Conservation (phyloP, 176 grass and related monocot genomes). For the Cenchrus purpureus region DNA sequence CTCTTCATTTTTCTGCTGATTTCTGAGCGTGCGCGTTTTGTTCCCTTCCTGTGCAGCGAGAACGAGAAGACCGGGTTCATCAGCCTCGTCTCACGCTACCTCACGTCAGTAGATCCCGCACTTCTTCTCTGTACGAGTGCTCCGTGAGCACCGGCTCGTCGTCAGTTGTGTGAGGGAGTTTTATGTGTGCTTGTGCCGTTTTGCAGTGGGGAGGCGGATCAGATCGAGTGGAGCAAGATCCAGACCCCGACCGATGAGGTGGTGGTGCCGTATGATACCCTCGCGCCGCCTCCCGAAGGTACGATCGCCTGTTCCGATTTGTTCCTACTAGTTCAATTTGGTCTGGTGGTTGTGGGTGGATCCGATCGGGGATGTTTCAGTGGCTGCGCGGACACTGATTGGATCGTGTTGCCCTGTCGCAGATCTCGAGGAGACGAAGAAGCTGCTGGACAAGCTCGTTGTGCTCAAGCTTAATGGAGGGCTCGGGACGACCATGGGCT, state of each 20-base stretch:
- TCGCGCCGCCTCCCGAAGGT: slow-evolving; percentile 74
- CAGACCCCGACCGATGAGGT: slow-evolving; percentile 95
- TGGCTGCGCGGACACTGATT: slow-evolving; percentile 18
- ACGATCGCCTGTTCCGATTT: slow-evolving; percentile 23
- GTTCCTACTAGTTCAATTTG: background rate
- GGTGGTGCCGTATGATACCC: slow-evolving; percentile 80
- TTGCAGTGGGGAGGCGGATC: slow-evolving; percentile 78
- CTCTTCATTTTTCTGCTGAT: background rate
- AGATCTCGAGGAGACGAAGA: slow-evolving; percentile 85
- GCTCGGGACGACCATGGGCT: slow-evolving; percentile 94
- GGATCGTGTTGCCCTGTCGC: slow-evolving; percentile 36
- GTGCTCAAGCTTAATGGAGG: slow-evolving; percentile 99
- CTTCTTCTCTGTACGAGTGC: background rate
- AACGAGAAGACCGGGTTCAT: slow-evolving; percentile 93
- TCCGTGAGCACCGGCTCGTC: slow-evolving; percentile 4
- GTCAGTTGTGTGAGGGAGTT: background rate
- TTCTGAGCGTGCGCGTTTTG: slow-evolving; percentile 11
- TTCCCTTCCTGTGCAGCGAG: slow-evolving; percentile 45
- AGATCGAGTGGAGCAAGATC: slow-evolving; percentile 99
- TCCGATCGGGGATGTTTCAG: background rate
- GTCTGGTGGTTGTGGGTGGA: slow-evolving; percentile 15
- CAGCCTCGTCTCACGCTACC: slow-evolving; percentile 87
- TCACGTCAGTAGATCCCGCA: slow-evolving; percentile 66
- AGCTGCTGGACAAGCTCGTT: slow-evolving; percentile 90
- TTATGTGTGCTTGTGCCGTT: slow-evolving; percentile 5